Percentiles rank a stretch among this genome's conserved stretches.
Conservation (phyloP, 2,329 filamentous ascomycete species). For the Calonectria honghensis region DNA sequence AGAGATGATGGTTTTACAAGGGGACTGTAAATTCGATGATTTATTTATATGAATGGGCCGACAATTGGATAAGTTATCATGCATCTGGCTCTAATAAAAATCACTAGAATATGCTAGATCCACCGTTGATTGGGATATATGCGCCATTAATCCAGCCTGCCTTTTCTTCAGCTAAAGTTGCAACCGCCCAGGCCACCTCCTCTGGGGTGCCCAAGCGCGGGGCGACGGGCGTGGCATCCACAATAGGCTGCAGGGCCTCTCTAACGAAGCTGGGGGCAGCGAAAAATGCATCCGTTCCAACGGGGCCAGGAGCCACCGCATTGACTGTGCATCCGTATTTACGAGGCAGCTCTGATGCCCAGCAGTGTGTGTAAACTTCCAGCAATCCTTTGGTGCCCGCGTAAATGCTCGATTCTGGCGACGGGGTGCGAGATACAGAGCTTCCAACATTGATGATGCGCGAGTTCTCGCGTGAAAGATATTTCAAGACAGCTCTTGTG, state of each 20-base stretch:
- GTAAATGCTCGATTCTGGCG: conserved; percentile 5
- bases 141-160: conserved; percentile 3
- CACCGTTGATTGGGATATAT: not conserved
- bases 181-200: not conserved
- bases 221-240: not conserved
- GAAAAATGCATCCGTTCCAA: not conserved
- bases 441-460: conserved; percentile 12
- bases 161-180: not conserved
- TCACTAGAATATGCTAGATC: conserved; percentile 1
- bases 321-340: conserved; percentile 12
- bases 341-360: not conserved
- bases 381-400: not conserved
- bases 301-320: conserved; percentile 6
- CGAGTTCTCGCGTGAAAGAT: not conserved
- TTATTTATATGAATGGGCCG: not conserved
- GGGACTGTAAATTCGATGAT: not conserved
- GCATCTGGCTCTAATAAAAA: not conserved
- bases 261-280: conserved; percentile 5
- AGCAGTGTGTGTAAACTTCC: not conserved
- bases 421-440: not conserved
- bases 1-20: not conserved
- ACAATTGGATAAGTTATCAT: not conserved
- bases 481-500: not conserved
- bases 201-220: not conserved
- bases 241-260: not conserved